Evolutionary conservation across 805 yeast species (phyloP).

Genomic region (Candida bentonensis): DNA sequence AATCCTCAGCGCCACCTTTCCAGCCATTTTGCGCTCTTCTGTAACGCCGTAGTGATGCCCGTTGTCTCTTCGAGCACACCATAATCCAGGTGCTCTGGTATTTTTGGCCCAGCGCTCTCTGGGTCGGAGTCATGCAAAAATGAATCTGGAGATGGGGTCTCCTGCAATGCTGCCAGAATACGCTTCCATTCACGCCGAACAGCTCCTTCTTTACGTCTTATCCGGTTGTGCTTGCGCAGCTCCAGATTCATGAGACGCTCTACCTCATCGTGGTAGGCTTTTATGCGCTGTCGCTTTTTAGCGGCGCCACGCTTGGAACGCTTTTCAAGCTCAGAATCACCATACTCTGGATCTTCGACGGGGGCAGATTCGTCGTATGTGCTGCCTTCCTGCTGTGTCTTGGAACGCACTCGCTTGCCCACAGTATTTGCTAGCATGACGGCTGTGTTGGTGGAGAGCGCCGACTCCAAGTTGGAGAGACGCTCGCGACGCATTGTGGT

Average conservation of each 20-base stretch:
- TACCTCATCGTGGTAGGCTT: not conserved
- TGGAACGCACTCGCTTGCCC: not conserved
- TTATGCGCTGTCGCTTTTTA: not conserved
- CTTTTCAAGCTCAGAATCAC: not conserved
- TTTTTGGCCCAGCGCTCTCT: not conserved
- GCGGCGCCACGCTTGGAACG: not conserved
- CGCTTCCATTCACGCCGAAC: not conserved
- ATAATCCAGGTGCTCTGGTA: not conserved
- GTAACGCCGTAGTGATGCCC: not conserved
- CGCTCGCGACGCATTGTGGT: constrained; percentile 26
- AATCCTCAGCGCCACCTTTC: not conserved
- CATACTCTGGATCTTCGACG: not conserved
- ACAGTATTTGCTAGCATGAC: not conserved
- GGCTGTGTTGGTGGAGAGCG: not conserved
- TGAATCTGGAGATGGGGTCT: too few species aligned
- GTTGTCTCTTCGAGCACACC: not conserved
- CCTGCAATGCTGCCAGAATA: not conserved
- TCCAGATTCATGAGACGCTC: not conserved
- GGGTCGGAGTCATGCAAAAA: not conserved
- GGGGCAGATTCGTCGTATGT: not conserved
- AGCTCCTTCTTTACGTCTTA: not conserved
- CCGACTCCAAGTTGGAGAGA: constrained; percentile 19
- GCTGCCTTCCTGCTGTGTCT: not conserved
- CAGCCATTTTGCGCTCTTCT: not conserved
- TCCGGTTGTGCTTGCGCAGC: not conserved